Evolutionary conservation across 768 basidiomycete genomes (phyloP).

Genomic region (Lactarius trivialis): DNA sequence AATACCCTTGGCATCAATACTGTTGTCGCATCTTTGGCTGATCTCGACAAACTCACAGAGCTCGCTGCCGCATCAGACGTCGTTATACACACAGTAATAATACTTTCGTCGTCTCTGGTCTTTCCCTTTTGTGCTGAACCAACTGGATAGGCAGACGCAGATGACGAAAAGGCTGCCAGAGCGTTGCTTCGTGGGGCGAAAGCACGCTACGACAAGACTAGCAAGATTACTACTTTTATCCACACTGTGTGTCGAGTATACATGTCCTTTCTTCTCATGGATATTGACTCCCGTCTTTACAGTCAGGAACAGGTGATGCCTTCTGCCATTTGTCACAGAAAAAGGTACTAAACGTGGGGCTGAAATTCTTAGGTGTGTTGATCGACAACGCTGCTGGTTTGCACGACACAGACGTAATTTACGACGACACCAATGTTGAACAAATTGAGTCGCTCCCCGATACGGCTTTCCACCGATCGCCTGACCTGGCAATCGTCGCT

Average conservation of each 20-base stretch:
- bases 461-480: conserved; percentile 42
- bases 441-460: conserved; percentile 40
- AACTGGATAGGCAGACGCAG: conserved; percentile 37
- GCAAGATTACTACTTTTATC: conserved; percentile 44
- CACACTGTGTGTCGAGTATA: conserved; percentile 46
- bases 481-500: conserved; percentile 42
- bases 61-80: conserved; percentile 41
- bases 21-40: conserved; percentile 40
- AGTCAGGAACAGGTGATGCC: conserved; percentile 20
- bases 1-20: conserved; percentile 26
- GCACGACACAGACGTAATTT: conserved; percentile 34
- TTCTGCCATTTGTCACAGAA: background rate
- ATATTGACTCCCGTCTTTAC: background rate
- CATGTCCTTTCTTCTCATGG: background rate
- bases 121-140: conserved; percentile 1
- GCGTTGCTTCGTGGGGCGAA: conserved; percentile 50
- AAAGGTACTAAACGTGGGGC: background rate
- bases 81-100: conserved; percentile 35
- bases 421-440: conserved; percentile 43
- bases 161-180: conserved; percentile 39
- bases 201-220: conserved; percentile 37
- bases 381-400: conserved; percentile 40
- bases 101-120: background rate
- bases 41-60: conserved; percentile 37
- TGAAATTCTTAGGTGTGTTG: conserved; percentile 31